These are phyloP conservation scores for Verticillium longisporum DNA, from an alignment of 2,329 filamentous ascomycete species.

Conservation along the genomic window DNA sequence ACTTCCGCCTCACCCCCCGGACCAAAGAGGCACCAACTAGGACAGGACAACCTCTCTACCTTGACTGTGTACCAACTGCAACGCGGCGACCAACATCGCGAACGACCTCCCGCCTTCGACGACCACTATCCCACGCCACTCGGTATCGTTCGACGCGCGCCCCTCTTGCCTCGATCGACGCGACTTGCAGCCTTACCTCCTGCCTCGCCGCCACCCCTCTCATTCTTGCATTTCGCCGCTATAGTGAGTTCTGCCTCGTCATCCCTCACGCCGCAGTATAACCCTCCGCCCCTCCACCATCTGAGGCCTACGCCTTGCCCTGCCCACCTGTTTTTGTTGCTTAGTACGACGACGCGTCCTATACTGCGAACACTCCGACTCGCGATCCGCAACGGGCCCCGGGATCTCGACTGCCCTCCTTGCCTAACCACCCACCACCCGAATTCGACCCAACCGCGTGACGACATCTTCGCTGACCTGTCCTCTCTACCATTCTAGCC, in stretches of 20 bases:
- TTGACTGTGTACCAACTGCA: background rate
- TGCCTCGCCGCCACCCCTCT: conserved; percentile 2
- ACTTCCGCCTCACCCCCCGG: conserved; percentile 18
- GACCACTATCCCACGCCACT: background rate
- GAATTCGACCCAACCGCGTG: background rate
- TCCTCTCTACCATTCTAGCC: background rate
- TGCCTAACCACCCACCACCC: background rate
- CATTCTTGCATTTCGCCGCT: background rate
- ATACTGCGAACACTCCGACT: background rate
- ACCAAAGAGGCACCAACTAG: background rate
- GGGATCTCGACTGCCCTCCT: background rate
- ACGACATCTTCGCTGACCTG: background rate
- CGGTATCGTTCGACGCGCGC: background rate
- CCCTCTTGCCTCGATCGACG: background rate
- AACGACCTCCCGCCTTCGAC: background rate
- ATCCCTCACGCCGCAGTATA: background rate
- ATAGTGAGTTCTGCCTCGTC: background rate
- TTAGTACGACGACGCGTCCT: background rate
- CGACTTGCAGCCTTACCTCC: conserved; percentile 12
- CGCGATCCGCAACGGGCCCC: background rate
- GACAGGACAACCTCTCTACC: background rate
- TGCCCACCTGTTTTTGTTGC: background rate
- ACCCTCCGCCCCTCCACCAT: background rate
- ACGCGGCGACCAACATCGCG: background rate
- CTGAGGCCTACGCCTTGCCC: background rate